phyloP scores from a whole-genome alignment of 2,329 filamentous ascomycete species.

The Pestalotiopsis sp. region DNA sequence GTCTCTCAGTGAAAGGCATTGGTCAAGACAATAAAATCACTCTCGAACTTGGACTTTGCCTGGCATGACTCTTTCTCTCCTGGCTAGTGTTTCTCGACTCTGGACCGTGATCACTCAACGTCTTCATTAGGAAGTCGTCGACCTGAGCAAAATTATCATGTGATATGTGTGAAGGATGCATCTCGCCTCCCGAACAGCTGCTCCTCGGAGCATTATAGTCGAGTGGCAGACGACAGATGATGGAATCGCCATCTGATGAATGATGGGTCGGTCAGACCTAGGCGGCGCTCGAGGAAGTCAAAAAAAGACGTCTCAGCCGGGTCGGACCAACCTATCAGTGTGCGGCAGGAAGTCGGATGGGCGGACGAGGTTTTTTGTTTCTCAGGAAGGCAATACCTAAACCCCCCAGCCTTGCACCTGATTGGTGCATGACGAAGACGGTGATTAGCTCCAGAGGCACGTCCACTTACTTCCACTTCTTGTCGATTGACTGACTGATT shows the following conservation, averaged over 20 bases:
- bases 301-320: constrained; percentile 4
- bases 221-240: background rate
- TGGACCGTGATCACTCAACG: background rate
- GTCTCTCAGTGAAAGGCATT: background rate
- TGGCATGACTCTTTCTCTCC: background rate
- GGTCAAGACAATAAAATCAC: background rate
- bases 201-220: background rate
- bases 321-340: background rate
- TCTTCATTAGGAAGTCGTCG: background rate
- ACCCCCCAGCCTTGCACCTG: constrained; percentile 1
- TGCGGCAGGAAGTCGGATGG: background rate
- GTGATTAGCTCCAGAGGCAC: constrained; percentile 11
- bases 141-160: background rate
- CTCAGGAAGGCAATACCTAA: constrained; percentile 7
- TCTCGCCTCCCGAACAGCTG: background rate
- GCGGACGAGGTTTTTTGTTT: background rate
- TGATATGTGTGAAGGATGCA: background rate
- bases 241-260: background rate
- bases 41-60: background rate
- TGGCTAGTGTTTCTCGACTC: background rate
- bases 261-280: background rate
- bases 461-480: background rate
- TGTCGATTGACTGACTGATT: background rate
- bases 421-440: constrained; percentile 9
- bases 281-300: background rate